Conservation (phyloP, 345 rosid species). For the Gossypium stocksii region DNA sequence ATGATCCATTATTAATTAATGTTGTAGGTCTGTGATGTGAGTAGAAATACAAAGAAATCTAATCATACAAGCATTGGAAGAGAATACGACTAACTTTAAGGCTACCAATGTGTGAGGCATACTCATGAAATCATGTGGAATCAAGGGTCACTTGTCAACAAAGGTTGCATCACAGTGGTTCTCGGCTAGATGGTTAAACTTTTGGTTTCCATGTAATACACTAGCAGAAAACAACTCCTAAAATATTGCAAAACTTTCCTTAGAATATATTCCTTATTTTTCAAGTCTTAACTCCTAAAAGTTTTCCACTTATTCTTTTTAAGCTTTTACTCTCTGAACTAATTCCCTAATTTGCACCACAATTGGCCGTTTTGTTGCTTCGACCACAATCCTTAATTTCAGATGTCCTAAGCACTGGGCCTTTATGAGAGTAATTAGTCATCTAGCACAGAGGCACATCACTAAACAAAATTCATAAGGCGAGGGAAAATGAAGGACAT, state of each 20-base stretch:
- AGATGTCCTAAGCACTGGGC: not conserved
- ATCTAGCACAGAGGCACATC: not conserved
- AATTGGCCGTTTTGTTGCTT: not conserved
- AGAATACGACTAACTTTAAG: not conserved
- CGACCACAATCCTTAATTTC: not conserved
- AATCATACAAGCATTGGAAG: not conserved
- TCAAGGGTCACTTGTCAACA: not conserved
- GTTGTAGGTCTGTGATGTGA: not conserved
- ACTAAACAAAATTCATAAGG: not conserved
- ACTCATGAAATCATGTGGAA: not conserved
- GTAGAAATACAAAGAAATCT: not conserved
- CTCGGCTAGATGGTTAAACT: not conserved
- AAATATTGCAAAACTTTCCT: not conserved
- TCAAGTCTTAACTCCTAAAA: not conserved
- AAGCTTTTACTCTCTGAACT: not conserved
- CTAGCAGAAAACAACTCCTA: not conserved
- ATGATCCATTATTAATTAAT: not conserved
- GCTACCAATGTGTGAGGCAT: not conserved
- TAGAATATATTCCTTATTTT: not conserved
- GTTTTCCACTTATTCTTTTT: not conserved
- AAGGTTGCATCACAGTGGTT: not conserved
- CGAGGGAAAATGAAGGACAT: not conserved
- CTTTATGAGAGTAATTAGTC: not conserved
- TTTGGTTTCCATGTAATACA: not conserved
- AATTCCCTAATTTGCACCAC: not conserved